Base-by-base conservation (phyloP, 1,284 basidiomycete genomes). In the Ganoderma resinaceum region DNA sequence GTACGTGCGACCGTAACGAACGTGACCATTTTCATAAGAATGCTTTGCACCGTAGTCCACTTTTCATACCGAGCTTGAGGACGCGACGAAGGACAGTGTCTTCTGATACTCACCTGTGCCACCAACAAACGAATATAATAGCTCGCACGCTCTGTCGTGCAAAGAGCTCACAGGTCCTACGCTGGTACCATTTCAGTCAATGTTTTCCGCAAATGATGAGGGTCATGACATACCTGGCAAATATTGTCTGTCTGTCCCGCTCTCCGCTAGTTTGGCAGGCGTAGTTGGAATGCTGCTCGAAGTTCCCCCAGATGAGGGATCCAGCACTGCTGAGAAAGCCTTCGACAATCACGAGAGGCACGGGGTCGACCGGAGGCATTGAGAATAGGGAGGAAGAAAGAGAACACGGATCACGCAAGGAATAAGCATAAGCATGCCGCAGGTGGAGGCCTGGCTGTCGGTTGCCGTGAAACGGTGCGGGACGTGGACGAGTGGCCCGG, bases 91-190 rank as follows among this genome's bases (percentile, higher is more conserved):
- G 37, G 37, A 7, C 3, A 0, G 18, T 29, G 9, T 60, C 35
- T 5, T 23, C 9, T 31, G 3, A 2, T 20, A 20, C 71, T 75
- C 72, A 78, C 86, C 84, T 64, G 76, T 83, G 1, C 87, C 87
- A 11, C 88, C 88, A 12, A 79, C 73, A 3, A 90, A 70, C 3
- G 81, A 79, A 73, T 86, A 88, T 76, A 84, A 89, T 16, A 89
- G 76, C 71, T 89, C 87, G 74, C 87, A 89, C 16, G 87, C 87
- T 62, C 87, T 76, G 68, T 90, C 88, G 72, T 89, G 87, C 33
- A 89, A 70, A 3, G 85, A 87, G 71, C 87, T 86, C 26, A 87
- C 82, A 26, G 86, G 82, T 23, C 87, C 83, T 58, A 87, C 80
- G 67, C 86, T 85, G 67, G 23, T 14, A 12, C 11, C n/a, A 26